Evolutionary conservation across 202 grass and related monocot genomes (phyloP), one percentile per base, ranked within the genome.

Genomic region (Setaria viridis): DNA sequence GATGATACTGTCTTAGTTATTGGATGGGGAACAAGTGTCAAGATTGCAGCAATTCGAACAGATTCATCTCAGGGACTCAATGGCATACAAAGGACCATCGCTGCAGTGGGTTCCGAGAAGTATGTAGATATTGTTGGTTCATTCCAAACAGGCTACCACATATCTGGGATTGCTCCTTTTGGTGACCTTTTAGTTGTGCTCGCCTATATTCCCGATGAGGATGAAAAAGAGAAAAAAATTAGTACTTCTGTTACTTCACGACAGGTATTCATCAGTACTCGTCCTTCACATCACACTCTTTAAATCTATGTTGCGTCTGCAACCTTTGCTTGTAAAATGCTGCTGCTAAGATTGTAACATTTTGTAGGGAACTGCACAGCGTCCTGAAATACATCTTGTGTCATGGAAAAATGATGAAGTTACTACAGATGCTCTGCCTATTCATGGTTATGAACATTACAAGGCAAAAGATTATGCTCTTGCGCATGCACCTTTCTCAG

Each of bases 71-170:
- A 88, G 57, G 90, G 90, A 63, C 74, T 88, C 69, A 99, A 94
- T 94, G 97, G 97, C 48, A 60, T 94, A 67, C 92, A 96, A 71
- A 93, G 85, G 65, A 96, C 80, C 82, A 87, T 91, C 20, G 88
- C 82, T 13, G 56, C 82, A 73, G 78, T 87, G 76, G 87, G 68
- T 93, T 84, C 76, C 62, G 86, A 72, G 58, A 99, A 96, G 90
- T 97, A 99, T 83, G 92, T 96, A 70, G 97, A 96, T 90, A 99
- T 99, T 81, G 97, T 99, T 57, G 97, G 92, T 20, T 99, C 97
- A 43, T 99, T 94, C 81, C 97, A 99, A 84, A 94, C 94, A 53
- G 90, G 88, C 60, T 99, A 94, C 83, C 87, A 97, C 79, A 94
- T 99, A 89, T 94, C 94, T 90, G 97, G 97, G 51, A 88, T 99